Evolutionary conservation across 2,329 filamentous ascomycete species (phyloP), one percentile per base, ranked within the genome.

Genomic region (Penicillium sp.): DNA sequence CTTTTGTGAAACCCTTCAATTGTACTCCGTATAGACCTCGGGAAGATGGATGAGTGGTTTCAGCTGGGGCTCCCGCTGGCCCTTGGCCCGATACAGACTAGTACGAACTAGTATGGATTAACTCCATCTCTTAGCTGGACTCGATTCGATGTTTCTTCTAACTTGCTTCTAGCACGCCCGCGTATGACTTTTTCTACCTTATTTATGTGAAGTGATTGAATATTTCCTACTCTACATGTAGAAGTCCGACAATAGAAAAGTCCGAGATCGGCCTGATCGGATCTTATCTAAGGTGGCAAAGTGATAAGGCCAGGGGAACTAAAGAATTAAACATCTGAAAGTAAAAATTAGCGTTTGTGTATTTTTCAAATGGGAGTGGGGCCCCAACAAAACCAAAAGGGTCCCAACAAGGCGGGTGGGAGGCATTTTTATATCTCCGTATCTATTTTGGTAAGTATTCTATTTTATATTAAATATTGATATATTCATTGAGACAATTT

Each of bases 351-450:
- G 43, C 42, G 29, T 55, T 45, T 50, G 47, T 50, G 46, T 52
- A 22, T 38, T 50, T 55, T 51, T 52, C 49, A 51, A 50, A 53
- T 43, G 53, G 60, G 52, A 55, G 48, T 38, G 48, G 55, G 58
- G 53, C 50, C 63, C 60, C 63, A 66, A 66, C 63, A 66, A 66
- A 63, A 61, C 52, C 59, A 42, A 26, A 58, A 53, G 52, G 40
- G 44, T 61, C 63, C 63, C 63, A 66, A 66, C 63, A 66, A 63
- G 53, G 53, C 53, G 34, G 45, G 38, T 38, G 22, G 22, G 45
- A 37, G 32, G 29, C 32, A 37, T 18, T 40, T 37, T 42, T 39
- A 35, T 31, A 52, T 13, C 9, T 10, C 9, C 26, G 26, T 26
- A 24, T 4, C 5, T 14, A 16, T 3, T 34, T 2, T 6, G 1